Percentiles rank a stretch among this genome's conserved stretches.
Conservation (phyloP, 768 basidiomycete species). For the Termitomyces sp. region DNA sequence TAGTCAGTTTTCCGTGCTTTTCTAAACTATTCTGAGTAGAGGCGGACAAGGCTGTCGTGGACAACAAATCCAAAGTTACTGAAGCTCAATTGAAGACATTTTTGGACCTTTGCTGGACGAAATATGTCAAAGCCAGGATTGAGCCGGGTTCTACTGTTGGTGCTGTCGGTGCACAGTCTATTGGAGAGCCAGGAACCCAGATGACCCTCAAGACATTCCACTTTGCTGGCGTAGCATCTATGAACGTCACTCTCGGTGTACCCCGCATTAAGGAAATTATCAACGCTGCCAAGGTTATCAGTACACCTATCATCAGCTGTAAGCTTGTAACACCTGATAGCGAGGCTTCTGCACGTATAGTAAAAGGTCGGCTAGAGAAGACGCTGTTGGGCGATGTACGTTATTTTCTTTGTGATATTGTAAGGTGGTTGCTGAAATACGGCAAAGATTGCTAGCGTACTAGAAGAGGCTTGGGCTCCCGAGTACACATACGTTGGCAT, state of each 20-base stretch:
- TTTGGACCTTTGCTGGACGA: slow-evolving; percentile 83
- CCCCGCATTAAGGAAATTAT: slow-evolving; percentile 99
- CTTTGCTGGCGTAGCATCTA: slow-evolving; percentile 98
- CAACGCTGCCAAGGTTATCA: slow-evolving; percentile 96
- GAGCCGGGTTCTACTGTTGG: slow-evolving; percentile 99
- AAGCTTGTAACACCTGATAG: slow-evolving; percentile 80
- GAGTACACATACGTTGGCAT: slow-evolving; percentile 92
- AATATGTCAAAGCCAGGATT: slow-evolving; percentile 93
- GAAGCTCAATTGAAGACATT: slow-evolving; percentile 73
- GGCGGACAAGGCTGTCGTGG: slow-evolving; percentile 69
- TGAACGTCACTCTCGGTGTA: slow-evolving; percentile 99
- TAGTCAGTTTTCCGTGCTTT: neutral
- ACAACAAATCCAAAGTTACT: slow-evolving; percentile 89
- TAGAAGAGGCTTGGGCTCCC: slow-evolving; percentile 95
- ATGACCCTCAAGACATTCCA: slow-evolving; percentile 99
- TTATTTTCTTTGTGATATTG: neutral
- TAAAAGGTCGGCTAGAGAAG: slow-evolving; percentile 94
- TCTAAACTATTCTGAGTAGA: slow-evolving; percentile 27
- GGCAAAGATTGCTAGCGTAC: slow-evolving; percentile 75
- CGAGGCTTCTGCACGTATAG: slow-evolving; percentile 95
- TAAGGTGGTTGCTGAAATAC: neutral
- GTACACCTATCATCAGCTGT: slow-evolving; percentile 97
- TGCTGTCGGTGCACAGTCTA: slow-evolving; percentile 97
- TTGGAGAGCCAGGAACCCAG: slow-evolving; percentile 98
- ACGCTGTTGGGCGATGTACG: slow-evolving; percentile 89